Evolutionary conservation across 1,139 yeast species (phyloP), one percentile per base, ranked within the genome.

Genomic region (Yamadazyma kanchanaburiensis): DNA sequence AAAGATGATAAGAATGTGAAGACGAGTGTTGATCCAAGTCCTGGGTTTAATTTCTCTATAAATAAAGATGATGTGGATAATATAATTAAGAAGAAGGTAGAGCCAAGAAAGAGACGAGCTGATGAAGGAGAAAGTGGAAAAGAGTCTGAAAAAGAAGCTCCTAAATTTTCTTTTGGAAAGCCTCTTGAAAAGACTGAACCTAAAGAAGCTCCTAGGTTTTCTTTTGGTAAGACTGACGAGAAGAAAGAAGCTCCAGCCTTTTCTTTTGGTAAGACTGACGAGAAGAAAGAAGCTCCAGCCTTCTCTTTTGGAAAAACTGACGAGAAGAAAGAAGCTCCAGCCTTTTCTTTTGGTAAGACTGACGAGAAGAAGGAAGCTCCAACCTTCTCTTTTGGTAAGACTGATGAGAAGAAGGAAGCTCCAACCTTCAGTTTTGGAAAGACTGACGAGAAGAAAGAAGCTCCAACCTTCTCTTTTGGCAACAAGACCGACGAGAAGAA

Each of bases 41-140:
- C 60, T 3, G 71, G 69, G 1, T 65, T 65, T 45, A 51, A 58
- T 21, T 64, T 65, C 36, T 49, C 58, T 6, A 51, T 60, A 11
- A 56, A 58, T 26, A 50, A 53, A 28, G 42, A 45, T 8, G 55
- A 55, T 25, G 45, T 62, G 22, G 37, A 44, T 21, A 45, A 49
- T 8, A 48, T 60, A 9, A 37, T 56, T 6, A 42, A 43, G 20
- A 51, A 45, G 24, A 40, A 55, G 15, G 39, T n/a, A n/a, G n/a
- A n/a, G n/a, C n/a, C n/a, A 38, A 6, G 48, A 45, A 19, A 45
- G 34, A 12, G 42, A 46, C 11, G 35, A 37, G 11, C 26, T 34
- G 10, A 27, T 35, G 5, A 17, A 22, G 17, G 20, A 10, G 20
- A 15, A 8, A 21, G 21, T 24, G 21, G 6, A 18, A 35, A 32